A percentile compares a stretch with the other conserved stretches of the same genome.
Evolutionary conservation across 768 basidiomycete genomes (phyloP).

Genomic region (Pleurotus ostreatus): DNA sequence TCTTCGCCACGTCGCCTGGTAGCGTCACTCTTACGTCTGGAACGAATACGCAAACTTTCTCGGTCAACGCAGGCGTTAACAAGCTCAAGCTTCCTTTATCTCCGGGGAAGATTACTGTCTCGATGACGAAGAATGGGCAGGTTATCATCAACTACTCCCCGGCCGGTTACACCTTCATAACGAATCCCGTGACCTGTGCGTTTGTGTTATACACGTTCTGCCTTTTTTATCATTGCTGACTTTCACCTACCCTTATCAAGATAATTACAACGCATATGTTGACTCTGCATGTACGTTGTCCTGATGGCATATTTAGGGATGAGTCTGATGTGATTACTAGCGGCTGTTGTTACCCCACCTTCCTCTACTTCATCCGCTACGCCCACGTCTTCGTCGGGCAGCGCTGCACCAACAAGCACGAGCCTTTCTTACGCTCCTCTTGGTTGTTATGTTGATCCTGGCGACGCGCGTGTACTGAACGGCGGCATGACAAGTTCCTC

Average conservation of each 20-base stretch:
- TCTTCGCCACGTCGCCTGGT: conserved; percentile 49
- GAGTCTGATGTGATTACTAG: not conserved
- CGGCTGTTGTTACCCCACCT: not conserved
- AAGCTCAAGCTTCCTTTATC: conserved; percentile 58
- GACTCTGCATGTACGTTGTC: conserved; percentile 42
- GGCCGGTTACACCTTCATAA: conserved; percentile 35
- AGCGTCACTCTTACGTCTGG: conserved; percentile 49
- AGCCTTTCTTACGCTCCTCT: not conserved
- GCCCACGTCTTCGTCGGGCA: not conserved
- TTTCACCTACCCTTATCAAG: conserved; percentile 24
- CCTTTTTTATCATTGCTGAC: too few species aligned
- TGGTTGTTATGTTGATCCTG: conserved; percentile 3
- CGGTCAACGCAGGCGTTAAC: conserved; percentile 46
- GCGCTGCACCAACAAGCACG: not conserved
- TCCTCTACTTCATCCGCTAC: not conserved
- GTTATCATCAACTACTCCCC: conserved; percentile 49
- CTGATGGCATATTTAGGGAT: too few species aligned
- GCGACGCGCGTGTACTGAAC: conserved; percentile 3
- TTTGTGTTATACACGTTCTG: not conserved
- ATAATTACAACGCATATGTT: conserved; percentile 65
- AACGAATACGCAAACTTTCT: conserved; percentile 32
- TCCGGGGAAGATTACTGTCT: conserved; percentile 53
- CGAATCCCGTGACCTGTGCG: conserved; percentile 34
- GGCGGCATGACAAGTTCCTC: conserved; percentile 3
- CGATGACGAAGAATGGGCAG: conserved; percentile 45